Conservation (phyloP, 75 land plant species). For the Picea glauca region DNA sequence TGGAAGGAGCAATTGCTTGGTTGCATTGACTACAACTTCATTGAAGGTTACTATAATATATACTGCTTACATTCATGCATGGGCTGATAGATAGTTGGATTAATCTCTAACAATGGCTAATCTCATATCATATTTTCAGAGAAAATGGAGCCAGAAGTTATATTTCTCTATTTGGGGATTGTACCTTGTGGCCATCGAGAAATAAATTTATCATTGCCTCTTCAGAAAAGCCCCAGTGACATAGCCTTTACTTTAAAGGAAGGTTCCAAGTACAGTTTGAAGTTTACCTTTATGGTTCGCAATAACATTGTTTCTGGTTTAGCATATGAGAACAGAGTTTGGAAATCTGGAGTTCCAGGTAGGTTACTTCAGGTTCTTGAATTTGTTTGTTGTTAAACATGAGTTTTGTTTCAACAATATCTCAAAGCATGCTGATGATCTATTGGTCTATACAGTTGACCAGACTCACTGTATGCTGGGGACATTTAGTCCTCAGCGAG, state of each 20-base stretch:
- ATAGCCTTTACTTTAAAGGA: constrained; percentile 54
- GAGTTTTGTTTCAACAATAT: neutral
- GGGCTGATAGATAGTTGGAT: neutral
- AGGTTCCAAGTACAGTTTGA: constrained; percentile 49
- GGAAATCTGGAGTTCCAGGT: constrained; percentile 63
- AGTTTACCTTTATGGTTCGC: constrained; percentile 56
- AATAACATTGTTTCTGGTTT: constrained; percentile 80
- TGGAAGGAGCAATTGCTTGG: constrained; percentile 83
- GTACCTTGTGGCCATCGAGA: constrained; percentile 34
- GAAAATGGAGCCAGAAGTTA: constrained; percentile 69
- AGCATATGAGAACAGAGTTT: constrained; percentile 52
- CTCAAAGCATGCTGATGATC: neutral
- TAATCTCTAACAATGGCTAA: neutral
- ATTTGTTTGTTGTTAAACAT: neutral
- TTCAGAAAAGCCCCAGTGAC: constrained; percentile 19
- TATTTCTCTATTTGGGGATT: constrained; percentile 42
- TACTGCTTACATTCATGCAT: neutral
- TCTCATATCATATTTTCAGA: constrained; percentile 21
- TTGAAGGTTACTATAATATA: constrained; percentile 18
- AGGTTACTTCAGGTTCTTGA: neutral
- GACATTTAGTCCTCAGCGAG: constrained; percentile 67
- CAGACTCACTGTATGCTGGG: constrained; percentile 70
- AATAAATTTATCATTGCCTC: constrained; percentile 38
- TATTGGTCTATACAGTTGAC: constrained; percentile 38
- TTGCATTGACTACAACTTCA: constrained; percentile 31